Evolutionary conservation across 768 basidiomycete species (phyloP), one percentile per base, ranked within the genome.

Genomic region (Amanita muscaria): DNA sequence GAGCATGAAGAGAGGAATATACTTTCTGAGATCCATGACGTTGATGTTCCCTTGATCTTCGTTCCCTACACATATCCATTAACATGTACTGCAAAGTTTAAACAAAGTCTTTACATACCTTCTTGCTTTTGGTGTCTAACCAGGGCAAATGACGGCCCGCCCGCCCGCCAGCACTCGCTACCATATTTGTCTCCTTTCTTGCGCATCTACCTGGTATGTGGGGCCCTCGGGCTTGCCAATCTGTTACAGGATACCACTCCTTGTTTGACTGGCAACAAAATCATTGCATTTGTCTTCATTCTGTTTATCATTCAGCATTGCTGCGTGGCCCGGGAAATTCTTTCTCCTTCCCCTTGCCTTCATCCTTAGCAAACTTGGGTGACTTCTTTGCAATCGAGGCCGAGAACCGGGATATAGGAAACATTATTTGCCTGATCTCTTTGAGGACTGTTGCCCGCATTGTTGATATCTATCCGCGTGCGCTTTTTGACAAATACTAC

Each of bases 181-280:
- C 88, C 92, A 61, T 96, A 97, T 50, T 83, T 70, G 37, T 96
- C 96, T 1, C 88, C 88, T 67, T 82, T 89, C 76, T 98, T 99
- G 58, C 87, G 76, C 84, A 99, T 83, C 83, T 89, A 97, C 5
- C 96, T 96, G 24, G 73, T 70, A 59, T 88, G 80, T n/a, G n/a
- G n/a, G n/a, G n/a, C n/a, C n/a, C 64, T 99, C 96, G 12, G 90
- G 79, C 19, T 76, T 75, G 3, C 94, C 96, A 49, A 99, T 91
- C 63, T 94, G 88, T 44, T 89, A 80, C 44, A 96, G 61, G 39
- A 96, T 85, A 48, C 79, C 59, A 72, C 69, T 0, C 86, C 87
- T 24, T 69, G 70, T 54, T 36, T 44, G 43, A 44, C 32, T 33
- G 42, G n/a, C 19, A 27, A 19, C 16, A 19, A 14, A 25, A 12